Evolutionary conservation across 140 eudicot genomes (phyloP), one percentile per base, ranked within the genome.

Genomic region (Anethum foeniculum): DNA sequence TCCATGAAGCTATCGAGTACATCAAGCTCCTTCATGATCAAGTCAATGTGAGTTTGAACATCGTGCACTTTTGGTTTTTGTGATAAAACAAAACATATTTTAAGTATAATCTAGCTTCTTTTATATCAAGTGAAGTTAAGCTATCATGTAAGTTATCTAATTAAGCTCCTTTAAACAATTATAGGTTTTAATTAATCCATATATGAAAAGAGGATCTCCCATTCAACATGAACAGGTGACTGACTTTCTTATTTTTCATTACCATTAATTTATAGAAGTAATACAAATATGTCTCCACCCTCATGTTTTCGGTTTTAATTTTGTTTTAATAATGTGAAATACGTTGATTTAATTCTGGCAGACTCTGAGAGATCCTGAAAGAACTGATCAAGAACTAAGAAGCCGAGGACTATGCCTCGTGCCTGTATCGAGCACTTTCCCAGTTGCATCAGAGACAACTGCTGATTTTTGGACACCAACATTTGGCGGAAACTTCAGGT

Each of bases 1-100:
- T 94, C 78, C 96, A 90, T 68, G 98, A 94, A 87, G 96, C 98
- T 30, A 92, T 94, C 76, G 98, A 94, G 79, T 94, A 94, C 85
- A 90, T 94, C 84, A 94, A 92, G 88, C 88, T 84, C 80, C 97
- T 92, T 80, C 98, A 94, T 76, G 95, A 92, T 86, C 97, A 94
- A 88, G 96, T 94, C 86, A 83, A 77, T 82, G 98, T 94, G 88
- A n/a, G 93, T 88, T 77, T 60, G 16, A 4, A 23, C 47, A 32
- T 32, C n/a, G 80, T 7, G 16, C 32, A n/a, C 9, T 48, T 11
- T 71, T 38, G 14, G 15, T 28, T 47, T 8, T 49, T 78, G 46
- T 3, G 7, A 62, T 12, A 78, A 6, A 43, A 15, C 34, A 39
- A 2, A 43, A 34, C 43, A 62, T 62, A 27, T 32, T 10, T 68